Base-by-base conservation (phyloP, 192 early-diverging fungal genomes). In the Coemansia brasiliensis region DNA sequence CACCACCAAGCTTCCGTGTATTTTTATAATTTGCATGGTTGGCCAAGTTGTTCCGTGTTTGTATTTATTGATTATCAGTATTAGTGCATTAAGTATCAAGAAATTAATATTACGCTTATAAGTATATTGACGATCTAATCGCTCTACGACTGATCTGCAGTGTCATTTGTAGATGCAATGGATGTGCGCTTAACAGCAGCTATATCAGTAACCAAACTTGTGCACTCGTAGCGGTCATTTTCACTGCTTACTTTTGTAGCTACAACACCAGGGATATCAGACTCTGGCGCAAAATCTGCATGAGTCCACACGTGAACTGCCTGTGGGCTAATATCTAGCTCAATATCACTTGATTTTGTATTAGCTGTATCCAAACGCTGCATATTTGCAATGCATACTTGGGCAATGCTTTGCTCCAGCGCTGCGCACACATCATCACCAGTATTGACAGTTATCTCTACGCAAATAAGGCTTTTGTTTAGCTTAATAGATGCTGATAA, bases 401-500 rank as follows among this genome's bases (percentile, higher is more conserved):
- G 67, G 5, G 71, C 61, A 55, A 82, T 82, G 17, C 67, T 71
- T 42, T 82, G 80, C 55, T 73, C 67, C 25, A 82, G 65, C n/a
- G 68, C 67, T 11, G 70, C 68, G 26, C 72, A 71, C n/a, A 78
- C 71, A 20, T 79, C 80, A 55, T 82, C 72, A 49, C 72, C 75
- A 7, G 75, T 73, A 39, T 73, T 69, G 21, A 82, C 67, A 0
- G 80, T 85, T 49, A 95, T 63, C 52, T 93, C 90, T 29, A 95
- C 63, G 54, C 82, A 84, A 17, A 85, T 84, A 41, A 95, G 61
- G 42, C 85, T 86, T 39, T 76, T 64, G 69, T 92, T 95, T 66
- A 91, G 85, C 53, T 87, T 86, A 27, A 94, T 80, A n/a, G 86
- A 87, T 8, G 85, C 87, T 3, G 89, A 79, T n/a, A 95, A 71